phyloP scores from a whole-genome alignment of 345 rosid genomes.

The Kandelia obovata region DNA sequence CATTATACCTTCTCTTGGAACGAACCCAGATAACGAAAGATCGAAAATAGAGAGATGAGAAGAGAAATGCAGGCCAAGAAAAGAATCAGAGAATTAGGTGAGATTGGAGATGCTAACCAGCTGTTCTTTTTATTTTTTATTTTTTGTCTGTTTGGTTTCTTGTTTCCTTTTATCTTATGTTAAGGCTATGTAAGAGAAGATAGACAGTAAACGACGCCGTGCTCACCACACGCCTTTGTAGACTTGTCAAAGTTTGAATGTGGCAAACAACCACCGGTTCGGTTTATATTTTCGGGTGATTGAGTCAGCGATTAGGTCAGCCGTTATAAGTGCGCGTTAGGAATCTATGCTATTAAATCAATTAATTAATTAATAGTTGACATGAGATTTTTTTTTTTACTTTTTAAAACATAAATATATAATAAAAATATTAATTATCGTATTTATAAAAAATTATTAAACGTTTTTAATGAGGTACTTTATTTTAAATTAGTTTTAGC shows the following conservation, averaged over 20 bases:
- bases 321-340: no score
- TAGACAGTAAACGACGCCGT: slow-evolving; percentile 40
- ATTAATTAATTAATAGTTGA: no score
- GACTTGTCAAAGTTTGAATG: background rate
- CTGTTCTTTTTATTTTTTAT: no score
- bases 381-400: no score
- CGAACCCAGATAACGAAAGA: background rate
- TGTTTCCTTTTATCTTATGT: no score
- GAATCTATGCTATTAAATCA: no score
- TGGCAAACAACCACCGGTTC: background rate
- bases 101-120: background rate
- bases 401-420: no score
- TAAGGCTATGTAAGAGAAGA: background rate
- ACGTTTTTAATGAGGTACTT: no score
- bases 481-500: no score
- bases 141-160: no score
- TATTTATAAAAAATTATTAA: no score
- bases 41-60: background rate
- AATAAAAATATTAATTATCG: no score
- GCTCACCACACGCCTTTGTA: slow-evolving; percentile 36
- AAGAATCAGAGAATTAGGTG: slow-evolving; percentile 30
- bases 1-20: slow-evolving; percentile 3
- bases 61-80: slow-evolving; percentile 8
- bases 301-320: background rate
- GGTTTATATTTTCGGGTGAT: background rate